phyloP scores from a whole-genome alignment of 805 yeast species.

The Candida odintsovae region DNA sequence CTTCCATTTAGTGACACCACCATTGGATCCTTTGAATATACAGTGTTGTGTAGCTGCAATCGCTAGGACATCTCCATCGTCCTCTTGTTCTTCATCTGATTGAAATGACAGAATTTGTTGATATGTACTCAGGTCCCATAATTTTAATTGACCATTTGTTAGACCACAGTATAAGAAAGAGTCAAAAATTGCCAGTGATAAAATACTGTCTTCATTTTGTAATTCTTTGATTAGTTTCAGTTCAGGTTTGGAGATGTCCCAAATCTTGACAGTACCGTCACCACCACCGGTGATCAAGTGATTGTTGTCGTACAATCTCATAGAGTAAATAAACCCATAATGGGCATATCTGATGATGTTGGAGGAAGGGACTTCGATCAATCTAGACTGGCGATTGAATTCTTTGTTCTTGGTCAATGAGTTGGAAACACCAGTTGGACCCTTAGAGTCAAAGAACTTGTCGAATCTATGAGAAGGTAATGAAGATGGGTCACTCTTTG shows the following conservation, averaged over 20 bases:
- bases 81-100: slow-evolving; percentile 29
- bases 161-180: slow-evolving; percentile 82
- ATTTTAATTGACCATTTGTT: slow-evolving; percentile 64
- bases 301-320: slow-evolving; percentile 30
- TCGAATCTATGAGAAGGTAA: slow-evolving; percentile 68
- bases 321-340: slow-evolving; percentile 80
- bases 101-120: slow-evolving; percentile 51
- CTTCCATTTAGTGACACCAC: slow-evolving; percentile 46
- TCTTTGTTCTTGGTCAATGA: neutral
- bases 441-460: slow-evolving; percentile 83
- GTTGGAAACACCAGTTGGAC: slow-evolving; percentile 61
- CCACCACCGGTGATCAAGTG: slow-evolving; percentile 75
- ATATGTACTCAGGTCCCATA: slow-evolving; percentile 82
- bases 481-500: slow-evolving; percentile 27
- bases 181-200: slow-evolving; percentile 59
- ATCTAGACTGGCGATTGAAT: slow-evolving; percentile 18
- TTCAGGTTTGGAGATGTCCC: slow-evolving; percentile 43
- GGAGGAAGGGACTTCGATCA: slow-evolving; percentile 62
- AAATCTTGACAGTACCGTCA: slow-evolving; percentile 79
- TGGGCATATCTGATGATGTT: slow-evolving; percentile 81
- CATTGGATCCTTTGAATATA: slow-evolving; percentile 51
- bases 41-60: slow-evolving; percentile 50
- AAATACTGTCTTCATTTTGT: slow-evolving; percentile 62
- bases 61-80: slow-evolving; percentile 47
- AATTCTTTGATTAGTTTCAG: slow-evolving; percentile 31